Base-by-base conservation (phyloP, 1,139 yeast genomes). In the Scheffersomyces segobiensis region DNA sequence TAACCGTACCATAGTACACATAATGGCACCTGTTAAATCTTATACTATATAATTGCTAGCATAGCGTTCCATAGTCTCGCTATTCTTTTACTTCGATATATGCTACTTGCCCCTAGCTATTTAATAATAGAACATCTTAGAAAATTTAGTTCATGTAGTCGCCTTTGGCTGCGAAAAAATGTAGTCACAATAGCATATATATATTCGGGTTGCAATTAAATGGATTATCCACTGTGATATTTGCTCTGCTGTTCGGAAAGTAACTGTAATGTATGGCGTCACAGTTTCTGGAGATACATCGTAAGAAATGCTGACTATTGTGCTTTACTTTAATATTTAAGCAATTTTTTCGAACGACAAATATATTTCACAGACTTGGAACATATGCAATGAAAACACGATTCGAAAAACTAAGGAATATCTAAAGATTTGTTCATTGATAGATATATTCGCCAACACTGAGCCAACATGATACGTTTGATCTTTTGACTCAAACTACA, bases 21-120 rank as follows among this genome's bases (percentile, higher is more conserved):
- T 50, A 10, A 20, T 22, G 24, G 32, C 24, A 20, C 5, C 19
- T 19, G 24, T 21, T 21, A 50, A 50, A 50, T n/a, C 19, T 18
- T 22, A 18, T 50, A 50, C 50, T 32, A 32, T 32, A 32, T 20
- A 21, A 10, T 32, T 32, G 42, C 42, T 21, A 48, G 22, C 18
- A 20, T 32, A 32, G 8, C 42, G 42, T 32, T 32, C 17, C 42
- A 32, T 32, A 14, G 42, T 32, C 42, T 32, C 42, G 42, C 42
- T 32, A 32, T 32, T 32, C 42, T 32, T 32, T 32, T 32, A 32
- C 42, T 32, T 32, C 42, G 42, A 32, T 14, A 32, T 32, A 32
- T 26, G 46, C 50, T n/a, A 52, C 57, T 7, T 47, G 46, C 7
- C 32, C 52, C 49, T 49, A 55, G 19, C 39, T 32, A 32, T 32